These are phyloP conservation scores for Chytriomyces confervae DNA, from an alignment of 192 early-diverging fungal species.

Conservation along the genomic window DNA sequence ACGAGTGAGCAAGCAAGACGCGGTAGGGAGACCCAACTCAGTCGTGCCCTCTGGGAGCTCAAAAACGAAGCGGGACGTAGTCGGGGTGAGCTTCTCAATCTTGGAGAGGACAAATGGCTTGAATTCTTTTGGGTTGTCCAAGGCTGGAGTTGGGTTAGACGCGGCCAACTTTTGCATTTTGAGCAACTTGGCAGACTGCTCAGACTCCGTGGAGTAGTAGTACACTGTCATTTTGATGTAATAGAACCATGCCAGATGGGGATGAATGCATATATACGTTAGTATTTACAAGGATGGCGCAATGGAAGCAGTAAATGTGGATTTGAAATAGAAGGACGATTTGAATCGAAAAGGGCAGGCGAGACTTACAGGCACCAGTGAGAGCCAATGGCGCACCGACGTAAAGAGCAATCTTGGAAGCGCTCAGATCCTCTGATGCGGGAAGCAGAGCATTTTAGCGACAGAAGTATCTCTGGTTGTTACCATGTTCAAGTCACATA, in stretches of 20 bases:
- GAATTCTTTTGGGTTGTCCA: slow-evolving; percentile 14
- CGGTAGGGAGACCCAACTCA: slow-evolving; percentile 70
- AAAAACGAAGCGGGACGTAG: slow-evolving; percentile 42
- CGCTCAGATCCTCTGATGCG: neutral
- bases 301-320: neutral
- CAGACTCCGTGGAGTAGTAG: neutral
- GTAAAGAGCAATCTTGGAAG: neutral
- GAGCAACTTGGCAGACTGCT: neutral
- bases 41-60: slow-evolving; percentile 67
- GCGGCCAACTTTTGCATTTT: slow-evolving; percentile 8
- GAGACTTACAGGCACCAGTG: slow-evolving; percentile 2
- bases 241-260: neutral
- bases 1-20: slow-evolving; percentile 84
- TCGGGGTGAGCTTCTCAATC: slow-evolving; percentile 16
- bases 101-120: neutral
- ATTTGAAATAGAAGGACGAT: no score
- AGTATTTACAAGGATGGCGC: neutral
- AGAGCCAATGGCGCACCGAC: slow-evolving; percentile 5
- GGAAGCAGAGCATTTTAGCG: no score
- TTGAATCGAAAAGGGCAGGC: neutral
- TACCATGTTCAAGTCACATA: neutral
- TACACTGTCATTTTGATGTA: slow-evolving; percentile 1
- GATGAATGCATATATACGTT: neutral
- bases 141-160: slow-evolving; percentile 18
- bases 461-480: neutral